Percentiles rank a stretch among this genome's conserved stretches.
These are phyloP conservation scores for Camelina neglecta DNA, from an alignment of 345 rosid genomes.

Conservation along the genomic window DNA sequence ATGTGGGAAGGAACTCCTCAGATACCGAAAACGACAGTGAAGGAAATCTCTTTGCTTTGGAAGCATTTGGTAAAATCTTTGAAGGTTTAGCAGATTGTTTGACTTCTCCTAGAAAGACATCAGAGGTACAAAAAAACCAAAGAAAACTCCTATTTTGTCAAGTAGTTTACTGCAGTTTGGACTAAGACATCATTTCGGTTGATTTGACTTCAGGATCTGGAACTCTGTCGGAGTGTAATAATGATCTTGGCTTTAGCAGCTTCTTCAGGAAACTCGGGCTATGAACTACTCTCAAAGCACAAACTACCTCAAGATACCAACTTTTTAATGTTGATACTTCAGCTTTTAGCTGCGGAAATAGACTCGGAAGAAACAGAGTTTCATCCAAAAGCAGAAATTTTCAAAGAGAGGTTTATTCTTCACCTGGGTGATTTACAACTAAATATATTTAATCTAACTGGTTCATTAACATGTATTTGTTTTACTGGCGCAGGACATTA, in stretches of 20 bases:
- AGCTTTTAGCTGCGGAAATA: constrained; percentile 66
- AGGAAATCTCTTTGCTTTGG: constrained; percentile 30
- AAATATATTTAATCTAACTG: background rate
- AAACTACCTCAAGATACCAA: constrained; percentile 57
- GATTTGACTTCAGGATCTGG: constrained; percentile 65
- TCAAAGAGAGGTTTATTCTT: constrained; percentile 66
- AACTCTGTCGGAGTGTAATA: constrained; percentile 67
- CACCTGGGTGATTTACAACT: background rate
- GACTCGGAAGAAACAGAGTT: constrained; percentile 54
- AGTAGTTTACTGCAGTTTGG: constrained; percentile 8
- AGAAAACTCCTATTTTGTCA: background rate
- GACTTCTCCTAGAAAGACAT: constrained; percentile 52
- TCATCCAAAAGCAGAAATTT: constrained; percentile 49
- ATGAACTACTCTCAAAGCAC: constrained; percentile 61
- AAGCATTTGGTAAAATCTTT: constrained; percentile 52
- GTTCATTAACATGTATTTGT: background rate
- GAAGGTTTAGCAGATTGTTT: constrained; percentile 80
- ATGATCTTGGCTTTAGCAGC: constrained; percentile 68
- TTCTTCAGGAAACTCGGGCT: constrained; percentile 78
- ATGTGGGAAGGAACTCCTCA: constrained; percentile 44
- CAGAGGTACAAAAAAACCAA: constrained; percentile 30
- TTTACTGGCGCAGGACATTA: constrained; percentile 52
- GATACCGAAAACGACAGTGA: constrained; percentile 44
- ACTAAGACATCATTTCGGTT: constrained; percentile 8
- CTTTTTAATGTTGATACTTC: constrained; percentile 74